Evolutionary conservation across 768 basidiomycete species (phyloP), one percentile per base, ranked within the genome.

Genomic region (Serendipita indica): DNA sequence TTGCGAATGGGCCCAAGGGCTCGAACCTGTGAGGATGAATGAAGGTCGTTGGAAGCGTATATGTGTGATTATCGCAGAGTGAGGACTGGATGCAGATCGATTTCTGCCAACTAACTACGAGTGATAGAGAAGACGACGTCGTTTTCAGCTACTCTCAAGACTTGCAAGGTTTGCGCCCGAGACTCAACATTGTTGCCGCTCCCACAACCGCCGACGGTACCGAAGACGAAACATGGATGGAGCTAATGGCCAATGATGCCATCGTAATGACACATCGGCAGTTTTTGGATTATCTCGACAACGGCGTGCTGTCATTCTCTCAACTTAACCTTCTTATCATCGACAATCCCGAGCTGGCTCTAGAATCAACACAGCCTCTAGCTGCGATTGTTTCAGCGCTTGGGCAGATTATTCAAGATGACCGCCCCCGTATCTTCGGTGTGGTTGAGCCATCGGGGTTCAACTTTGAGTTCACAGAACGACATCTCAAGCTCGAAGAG

Each of bases 241-340:
- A 20, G 10, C 16, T 54, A 16, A 54, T 54, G 49, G 30, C n/a
- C 20, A 54, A 54, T 10, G 49, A 54, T 54, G 30, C 30, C 49
- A 16, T 30, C 10, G 30, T 54, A 16, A 54, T 54, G 49, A 20
- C 49, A 18, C 10, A 33, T 43, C 57, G 79, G 77, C 63, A 70
- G 27, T 64, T 80, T 28, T 69, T 75, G 25, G 67, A 71, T 43
- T 74, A 71, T 35, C 63, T 79, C 12, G 49, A 65, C 3, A 65
- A 63, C 43, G 73, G 73, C 22, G 65, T 66, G 22, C 66, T 78
- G 59, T 64, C 71, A 27, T 70, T 80, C 54, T 68, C 72, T 5
- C 75, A 79, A 62, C 59, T 77, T 27, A 70, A 74, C 61, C 63
- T 74, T 22, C 60, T 82, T 52, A 67, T 80, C 16, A 69, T 81